Evolutionary conservation across 345 rosid species (phyloP).

Genomic region (Viola odorata): DNA sequence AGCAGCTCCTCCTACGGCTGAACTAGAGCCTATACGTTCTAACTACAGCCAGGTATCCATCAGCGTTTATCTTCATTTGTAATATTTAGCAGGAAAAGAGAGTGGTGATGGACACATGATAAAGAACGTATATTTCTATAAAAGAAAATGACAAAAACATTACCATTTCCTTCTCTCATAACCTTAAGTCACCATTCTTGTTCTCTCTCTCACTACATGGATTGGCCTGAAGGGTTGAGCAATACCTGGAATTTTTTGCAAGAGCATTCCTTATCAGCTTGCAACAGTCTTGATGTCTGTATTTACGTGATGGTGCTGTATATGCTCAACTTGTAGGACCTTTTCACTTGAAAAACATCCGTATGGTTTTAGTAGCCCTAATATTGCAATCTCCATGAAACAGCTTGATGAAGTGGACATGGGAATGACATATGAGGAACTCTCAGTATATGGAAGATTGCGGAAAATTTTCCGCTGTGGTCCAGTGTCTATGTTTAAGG

Average conservation of each 20-base stretch:
- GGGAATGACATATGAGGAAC: constrained; percentile 95
- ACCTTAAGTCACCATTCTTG: too few species aligned
- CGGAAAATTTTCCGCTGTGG: constrained; percentile 81
- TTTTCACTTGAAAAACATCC: too few species aligned
- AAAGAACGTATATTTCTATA: too few species aligned
- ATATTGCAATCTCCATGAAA: constrained; percentile 17
- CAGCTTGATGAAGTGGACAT: constrained; percentile 89
- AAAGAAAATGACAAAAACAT: too few species aligned
- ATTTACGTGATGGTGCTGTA: neutral
- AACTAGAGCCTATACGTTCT: constrained; percentile 83
- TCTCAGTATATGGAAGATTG: constrained; percentile 77
- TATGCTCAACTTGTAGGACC: too few species aligned
- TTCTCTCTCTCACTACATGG: too few species aligned
- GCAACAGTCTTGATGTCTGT: neutral
- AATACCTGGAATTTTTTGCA: too few species aligned
- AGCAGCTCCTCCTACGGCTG: constrained; percentile 99
- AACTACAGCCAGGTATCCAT: constrained; percentile 67
- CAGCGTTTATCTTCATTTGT: neutral
- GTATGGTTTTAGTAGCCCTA: neutral
- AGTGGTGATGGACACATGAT: too few species aligned
- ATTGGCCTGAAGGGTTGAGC: too few species aligned
- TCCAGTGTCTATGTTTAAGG: constrained; percentile 99
- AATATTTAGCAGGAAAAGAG: neutral
- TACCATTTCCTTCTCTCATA: too few species aligned
- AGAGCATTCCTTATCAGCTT: neutral